Evolutionary conservation across 345 rosid genomes (phyloP), one percentile per base, ranked within the genome.

Genomic region (Eucalyptus regnans): DNA sequence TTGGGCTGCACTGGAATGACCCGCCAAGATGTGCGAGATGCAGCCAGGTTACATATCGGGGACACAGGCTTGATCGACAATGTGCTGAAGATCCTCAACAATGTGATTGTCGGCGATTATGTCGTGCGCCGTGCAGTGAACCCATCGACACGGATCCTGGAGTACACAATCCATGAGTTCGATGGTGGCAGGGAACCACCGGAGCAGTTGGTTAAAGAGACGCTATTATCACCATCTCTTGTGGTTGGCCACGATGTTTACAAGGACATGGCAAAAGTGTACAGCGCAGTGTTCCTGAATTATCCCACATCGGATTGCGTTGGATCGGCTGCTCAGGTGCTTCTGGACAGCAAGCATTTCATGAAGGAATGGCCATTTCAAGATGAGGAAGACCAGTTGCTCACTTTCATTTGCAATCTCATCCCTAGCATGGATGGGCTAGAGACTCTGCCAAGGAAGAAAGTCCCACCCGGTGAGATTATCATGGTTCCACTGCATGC

Each of bases 1-100:
- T 87, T 22, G 7, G 51, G 94, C 25, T 88, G 86, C 46, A 91
- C 90, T 18, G 96, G 99, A 76, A 96, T 97, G 99, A 96, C 94
- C 58, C 87, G 99, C 85, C 99, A 96, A 90, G 98, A 96, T 54
- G 95, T 96, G 62, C 94, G 99, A 91, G 99, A 96, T 92, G 94
- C 98, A 52, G 99, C 99, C 87, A 91, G 99, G 90, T 91, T 94
- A 92, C 97, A 95, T 87, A 96, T 97, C 48, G 99, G 99, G 13
- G 99, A 97, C 89, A 96, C 98, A 1, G 99, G 99, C 27, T 91
- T 97, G 92, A 92, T 96, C 6, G 99, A 97, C 88, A 95, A 95
- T 86, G 98, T 97, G 52, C 88, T 97, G 90, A 96, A 97, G 88
- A 95, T 96, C 6, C 93, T 97, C 97, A 94, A 94, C 91, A 96